phyloP scores from a whole-genome alignment of 495 filamentous ascomycete species.

The Lophium mytilinum region DNA sequence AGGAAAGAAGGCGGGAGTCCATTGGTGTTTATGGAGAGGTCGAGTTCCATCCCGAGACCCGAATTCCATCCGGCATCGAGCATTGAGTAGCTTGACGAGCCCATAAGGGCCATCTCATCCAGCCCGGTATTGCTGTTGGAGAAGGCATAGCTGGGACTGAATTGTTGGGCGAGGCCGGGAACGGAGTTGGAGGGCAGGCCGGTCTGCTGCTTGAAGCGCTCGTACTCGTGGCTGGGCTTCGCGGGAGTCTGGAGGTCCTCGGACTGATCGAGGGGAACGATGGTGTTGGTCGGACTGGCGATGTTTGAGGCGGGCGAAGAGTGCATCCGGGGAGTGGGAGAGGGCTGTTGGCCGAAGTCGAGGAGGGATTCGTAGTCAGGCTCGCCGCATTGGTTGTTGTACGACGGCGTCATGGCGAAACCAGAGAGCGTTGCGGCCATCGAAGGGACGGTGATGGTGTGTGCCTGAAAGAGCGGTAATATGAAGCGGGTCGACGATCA shows the following conservation, averaged over 20 bases:
- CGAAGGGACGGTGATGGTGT: background rate
- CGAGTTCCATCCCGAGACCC: conserved; percentile 49
- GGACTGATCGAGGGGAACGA: conserved; percentile 19
- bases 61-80: conserved; percentile 37
- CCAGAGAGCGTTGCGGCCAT: conserved; percentile 17
- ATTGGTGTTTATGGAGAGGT: conserved; percentile 40
- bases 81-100: conserved; percentile 17
- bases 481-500: no score
- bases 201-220: conserved; percentile 84
- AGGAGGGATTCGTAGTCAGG: conserved; percentile 31
- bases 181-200: conserved; percentile 74
- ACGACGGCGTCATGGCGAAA: conserved; percentile 22
- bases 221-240: conserved; percentile 86
- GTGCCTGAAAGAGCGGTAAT: no score
- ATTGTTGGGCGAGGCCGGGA: conserved; percentile 57
- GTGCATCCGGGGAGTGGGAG: conserved; percentile 15
- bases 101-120: conserved; percentile 37
- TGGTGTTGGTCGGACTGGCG: conserved; percentile 21
- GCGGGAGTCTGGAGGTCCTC: conserved; percentile 51
- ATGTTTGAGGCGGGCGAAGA: conserved; percentile 14
- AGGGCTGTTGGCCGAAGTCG: conserved; percentile 31
- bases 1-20: conserved; percentile 41
- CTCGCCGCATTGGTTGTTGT: conserved; percentile 31
- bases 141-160: conserved; percentile 44
- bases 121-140: conserved; percentile 41